A percentile compares a stretch with the other conserved stretches of the same genome.
These are phyloP conservation scores for Tetracentron sinense DNA, from an alignment of 164 flowering plant genomes.

Conservation along the genomic window DNA sequence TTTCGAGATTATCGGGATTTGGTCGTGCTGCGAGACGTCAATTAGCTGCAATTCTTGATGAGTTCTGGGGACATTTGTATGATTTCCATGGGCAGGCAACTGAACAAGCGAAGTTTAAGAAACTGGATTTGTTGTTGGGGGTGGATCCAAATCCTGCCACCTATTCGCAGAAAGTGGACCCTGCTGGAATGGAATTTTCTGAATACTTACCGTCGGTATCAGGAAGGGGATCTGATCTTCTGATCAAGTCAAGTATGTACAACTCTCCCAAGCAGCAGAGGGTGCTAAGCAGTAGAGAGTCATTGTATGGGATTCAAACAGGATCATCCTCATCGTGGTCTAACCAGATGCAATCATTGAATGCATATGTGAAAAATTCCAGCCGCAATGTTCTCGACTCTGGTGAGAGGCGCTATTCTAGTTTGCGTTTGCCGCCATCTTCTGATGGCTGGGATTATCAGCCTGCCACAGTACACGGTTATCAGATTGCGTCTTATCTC, in stretches of 20 bases:
- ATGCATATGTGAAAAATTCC: constrained; percentile 51
- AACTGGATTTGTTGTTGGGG: constrained; percentile 55
- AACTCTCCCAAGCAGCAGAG: constrained; percentile 53
- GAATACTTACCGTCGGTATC: constrained; percentile 36
- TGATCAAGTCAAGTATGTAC: constrained; percentile 31
- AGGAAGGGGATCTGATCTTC: constrained; percentile 43
- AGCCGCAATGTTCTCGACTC: constrained; percentile 32
- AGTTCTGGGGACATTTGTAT: constrained; percentile 92
- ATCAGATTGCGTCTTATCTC: constrained; percentile 63
- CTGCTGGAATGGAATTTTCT: constrained; percentile 30
- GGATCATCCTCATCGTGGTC: constrained; percentile 47
- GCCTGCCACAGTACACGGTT: constrained; percentile 89
- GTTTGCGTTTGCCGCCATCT: constrained; percentile 68
- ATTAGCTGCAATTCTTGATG: constrained; percentile 75
- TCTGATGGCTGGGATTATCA: constrained; percentile 64
- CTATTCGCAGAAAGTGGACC: constrained; percentile 39
- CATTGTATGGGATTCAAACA: constrained; percentile 50
- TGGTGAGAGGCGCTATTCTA: constrained; percentile 71
- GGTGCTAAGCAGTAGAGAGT: constrained; percentile 33
- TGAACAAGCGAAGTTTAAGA: constrained; percentile 64
- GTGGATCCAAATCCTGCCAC: constrained; percentile 34
- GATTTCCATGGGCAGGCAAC: constrained; percentile 81
- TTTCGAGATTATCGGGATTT: constrained; percentile 85
- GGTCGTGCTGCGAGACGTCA: constrained; percentile 95
- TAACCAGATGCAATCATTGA: constrained; percentile 38